Evolutionary conservation across 148 eudicot species (phyloP).

Genomic region (Selenicereus undatus): DNA sequence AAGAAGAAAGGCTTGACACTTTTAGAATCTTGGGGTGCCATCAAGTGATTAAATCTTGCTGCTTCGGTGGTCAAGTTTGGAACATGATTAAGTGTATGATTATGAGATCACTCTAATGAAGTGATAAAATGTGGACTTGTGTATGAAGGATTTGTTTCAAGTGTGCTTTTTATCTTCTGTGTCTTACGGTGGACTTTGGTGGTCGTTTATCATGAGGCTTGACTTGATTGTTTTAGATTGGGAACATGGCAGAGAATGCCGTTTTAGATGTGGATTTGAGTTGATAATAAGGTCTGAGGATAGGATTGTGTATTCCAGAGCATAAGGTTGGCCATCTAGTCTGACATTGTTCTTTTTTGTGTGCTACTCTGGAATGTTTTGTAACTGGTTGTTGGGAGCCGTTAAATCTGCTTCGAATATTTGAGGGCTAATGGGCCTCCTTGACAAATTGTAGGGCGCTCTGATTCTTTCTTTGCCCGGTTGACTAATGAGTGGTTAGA

Average conservation of each 20-base stretch:
- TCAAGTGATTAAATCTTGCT: not conserved
- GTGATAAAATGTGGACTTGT: not conserved
- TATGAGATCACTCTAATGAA: not conserved
- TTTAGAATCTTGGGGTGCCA: not conserved
- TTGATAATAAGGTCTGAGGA: not conserved
- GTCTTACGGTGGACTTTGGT: not conserved
- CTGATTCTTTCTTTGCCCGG: not conserved
- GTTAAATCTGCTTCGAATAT: too few species aligned
- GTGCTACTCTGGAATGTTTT: too few species aligned
- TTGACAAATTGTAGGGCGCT: not conserved
- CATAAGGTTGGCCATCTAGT: not conserved
- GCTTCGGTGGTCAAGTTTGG: not conserved
- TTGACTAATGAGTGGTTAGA: too few species aligned
- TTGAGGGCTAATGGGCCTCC: too few species aligned
- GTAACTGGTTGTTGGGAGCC: too few species aligned
- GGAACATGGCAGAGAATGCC: not conserved
- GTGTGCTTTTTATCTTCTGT: not conserved
- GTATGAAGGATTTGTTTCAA: not conserved
- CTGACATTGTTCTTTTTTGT: too few species aligned
- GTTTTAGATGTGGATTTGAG: not conserved
- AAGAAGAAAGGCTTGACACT: not conserved
- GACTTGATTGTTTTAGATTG: not conserved
- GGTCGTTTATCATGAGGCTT: not conserved
- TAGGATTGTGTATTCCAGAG: not conserved
- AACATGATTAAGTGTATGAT: conserved; percentile 7